These are phyloP conservation scores for Phytophthora pisi DNA, from an alignment of 352 stramenopile species.

Conservation along the genomic window DNA sequence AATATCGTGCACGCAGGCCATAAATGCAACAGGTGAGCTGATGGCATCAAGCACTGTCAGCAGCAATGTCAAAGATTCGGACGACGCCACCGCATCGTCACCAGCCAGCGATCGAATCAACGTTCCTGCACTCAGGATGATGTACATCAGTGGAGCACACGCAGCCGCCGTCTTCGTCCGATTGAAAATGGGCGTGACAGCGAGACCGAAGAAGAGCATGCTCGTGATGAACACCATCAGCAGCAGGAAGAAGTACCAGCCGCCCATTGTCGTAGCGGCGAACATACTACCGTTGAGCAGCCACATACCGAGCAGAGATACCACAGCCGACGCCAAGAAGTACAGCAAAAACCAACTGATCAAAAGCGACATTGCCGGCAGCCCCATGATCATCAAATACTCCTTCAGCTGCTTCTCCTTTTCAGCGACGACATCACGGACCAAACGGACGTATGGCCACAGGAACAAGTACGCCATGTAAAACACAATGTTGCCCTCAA, in stretches of 20 bases:
- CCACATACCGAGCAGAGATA: slow-evolving; percentile 56
- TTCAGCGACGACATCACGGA: slow-evolving; percentile 88
- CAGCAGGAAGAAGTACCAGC: slow-evolving; percentile 63
- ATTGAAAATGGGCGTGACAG: slow-evolving; percentile 77
- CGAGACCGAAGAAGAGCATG: slow-evolving; percentile 71
- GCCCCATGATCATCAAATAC: slow-evolving; percentile 90
- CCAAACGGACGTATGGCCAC: slow-evolving; percentile 85
- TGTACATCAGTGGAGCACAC: slow-evolving; percentile 67
- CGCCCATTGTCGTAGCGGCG: slow-evolving; percentile 40
- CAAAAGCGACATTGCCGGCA: slow-evolving; percentile 73
- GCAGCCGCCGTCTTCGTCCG: slow-evolving; percentile 73
- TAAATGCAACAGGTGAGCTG: slow-evolving; percentile 78
- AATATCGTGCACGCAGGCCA: slow-evolving; percentile 59
- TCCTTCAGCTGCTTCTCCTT: slow-evolving; percentile 92
- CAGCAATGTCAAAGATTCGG: slow-evolving; percentile 34
- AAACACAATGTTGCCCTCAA: slow-evolving; percentile 75
- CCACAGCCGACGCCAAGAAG: slow-evolving; percentile 59
- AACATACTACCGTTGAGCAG: slow-evolving; percentile 77
- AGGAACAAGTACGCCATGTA: slow-evolving; percentile 83
- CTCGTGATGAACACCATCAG: slow-evolving; percentile 63
- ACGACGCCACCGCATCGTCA: slow-evolving; percentile 53
- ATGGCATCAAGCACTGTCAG: slow-evolving; percentile 52
- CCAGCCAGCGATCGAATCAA: slow-evolving; percentile 62
- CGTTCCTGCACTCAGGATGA: slow-evolving; percentile 56
- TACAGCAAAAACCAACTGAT: slow-evolving; percentile 86